phyloP scores from a whole-genome alignment of 441 rosid species.

The California macrophylla region DNA sequence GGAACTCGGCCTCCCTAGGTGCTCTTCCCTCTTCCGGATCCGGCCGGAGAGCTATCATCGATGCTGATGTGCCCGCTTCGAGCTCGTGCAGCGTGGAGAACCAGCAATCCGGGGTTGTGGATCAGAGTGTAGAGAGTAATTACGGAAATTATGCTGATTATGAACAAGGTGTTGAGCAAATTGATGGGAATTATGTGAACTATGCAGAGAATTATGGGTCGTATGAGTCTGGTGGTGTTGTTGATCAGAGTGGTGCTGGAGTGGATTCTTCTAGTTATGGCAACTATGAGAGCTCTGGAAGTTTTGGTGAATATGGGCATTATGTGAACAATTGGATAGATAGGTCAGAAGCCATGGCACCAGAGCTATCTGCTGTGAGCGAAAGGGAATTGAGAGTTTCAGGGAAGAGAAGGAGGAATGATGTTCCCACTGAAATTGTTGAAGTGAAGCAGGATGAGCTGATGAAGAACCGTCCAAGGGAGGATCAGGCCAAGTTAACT shows the following conservation, averaged over 20 bases:
- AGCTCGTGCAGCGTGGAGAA: conserved; percentile 10
- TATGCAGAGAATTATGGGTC: conserved; percentile 17
- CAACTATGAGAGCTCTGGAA: conserved; percentile 21
- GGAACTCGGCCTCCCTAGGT: conserved; percentile 52
- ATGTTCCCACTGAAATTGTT: conserved; percentile 52
- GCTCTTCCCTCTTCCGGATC: conserved; percentile 41
- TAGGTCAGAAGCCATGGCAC: conserved; percentile 16
- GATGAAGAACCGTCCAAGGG: conserved; percentile 83
- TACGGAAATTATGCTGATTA: conserved; percentile 16
- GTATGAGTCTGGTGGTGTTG: conserved; percentile 14
- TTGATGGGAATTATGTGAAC: conserved; percentile 8
- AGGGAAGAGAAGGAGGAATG: conserved; percentile 72
- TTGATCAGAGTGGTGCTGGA: conserved; percentile 17
- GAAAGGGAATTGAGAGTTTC: conserved; percentile 29
- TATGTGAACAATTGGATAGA: conserved; percentile 33
- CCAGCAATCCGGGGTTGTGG: background rate
- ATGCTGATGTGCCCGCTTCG: conserved; percentile 32
- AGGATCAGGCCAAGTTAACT: conserved; percentile 70
- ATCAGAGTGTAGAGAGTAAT: conserved; percentile 20
- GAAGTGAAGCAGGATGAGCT: conserved; percentile 95
- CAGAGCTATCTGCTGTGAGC: conserved; percentile 25
- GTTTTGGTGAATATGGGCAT: conserved; percentile 25
- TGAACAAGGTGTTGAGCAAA: conserved; percentile 11
- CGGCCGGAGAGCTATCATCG: conserved; percentile 57
- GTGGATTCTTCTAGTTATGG: conserved; percentile 25